phyloP scores from a whole-genome alignment of 2,329 filamentous ascomycete genomes.

The Fusarium falciforme region DNA sequence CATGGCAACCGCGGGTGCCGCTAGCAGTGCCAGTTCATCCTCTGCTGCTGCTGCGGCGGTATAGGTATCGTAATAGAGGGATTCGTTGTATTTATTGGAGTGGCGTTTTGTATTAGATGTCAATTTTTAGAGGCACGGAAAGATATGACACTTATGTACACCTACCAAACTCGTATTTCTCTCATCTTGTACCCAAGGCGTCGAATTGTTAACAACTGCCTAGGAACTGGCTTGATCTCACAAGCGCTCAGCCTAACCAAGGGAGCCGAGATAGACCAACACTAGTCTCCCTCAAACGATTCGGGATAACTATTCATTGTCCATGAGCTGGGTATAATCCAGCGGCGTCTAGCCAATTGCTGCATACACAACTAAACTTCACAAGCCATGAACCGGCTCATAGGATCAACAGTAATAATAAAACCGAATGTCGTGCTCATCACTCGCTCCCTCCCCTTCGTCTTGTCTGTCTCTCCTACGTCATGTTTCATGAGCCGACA shows the following conservation, averaged over 20 bases:
- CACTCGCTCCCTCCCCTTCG: constrained; percentile 4
- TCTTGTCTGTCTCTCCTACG: constrained; percentile 1
- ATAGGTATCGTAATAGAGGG: background rate
- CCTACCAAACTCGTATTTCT: background rate
- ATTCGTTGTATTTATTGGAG: background rate
- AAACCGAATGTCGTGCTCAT: constrained; percentile 29
- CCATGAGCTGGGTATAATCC: background rate
- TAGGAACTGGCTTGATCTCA: background rate
- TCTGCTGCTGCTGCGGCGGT: constrained; percentile 2
- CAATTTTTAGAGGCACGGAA: background rate
- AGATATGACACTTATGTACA: background rate
- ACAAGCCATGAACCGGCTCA: background rate
- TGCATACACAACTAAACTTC: background rate
- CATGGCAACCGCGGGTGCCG: constrained; percentile 7
- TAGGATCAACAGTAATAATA: constrained; percentile 21
- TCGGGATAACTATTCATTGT: background rate
- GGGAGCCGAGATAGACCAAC: background rate
- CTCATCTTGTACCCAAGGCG: background rate
- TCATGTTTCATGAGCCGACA: background rate
- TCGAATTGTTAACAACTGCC: background rate
- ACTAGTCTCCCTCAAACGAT: background rate
- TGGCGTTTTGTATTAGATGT: background rate
- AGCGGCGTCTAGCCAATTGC: background rate
- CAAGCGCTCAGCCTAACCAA: background rate
- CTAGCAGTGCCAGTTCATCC: background rate